Base-by-base conservation (phyloP, 495 filamentous ascomycete genomes). In the Xylaria sp. region DNA sequence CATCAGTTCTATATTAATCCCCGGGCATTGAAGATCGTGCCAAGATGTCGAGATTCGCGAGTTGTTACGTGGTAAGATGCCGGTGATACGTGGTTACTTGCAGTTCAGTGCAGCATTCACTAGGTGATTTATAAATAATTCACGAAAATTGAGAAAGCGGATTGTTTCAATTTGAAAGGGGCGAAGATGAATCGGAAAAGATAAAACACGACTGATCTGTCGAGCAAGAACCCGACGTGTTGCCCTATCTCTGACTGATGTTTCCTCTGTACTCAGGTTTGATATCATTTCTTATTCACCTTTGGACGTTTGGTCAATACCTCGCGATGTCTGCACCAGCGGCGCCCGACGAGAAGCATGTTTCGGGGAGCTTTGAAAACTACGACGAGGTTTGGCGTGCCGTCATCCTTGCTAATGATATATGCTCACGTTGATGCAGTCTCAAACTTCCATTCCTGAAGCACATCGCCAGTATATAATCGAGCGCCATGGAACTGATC, bases 381-480 rank as follows among this genome's bases (percentile, higher is more conserved):
- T 62, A 43, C 14, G 59, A 43, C 40, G 59, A 62, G 59, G 59
- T 29, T 26, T 29, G 40, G 17, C n/a, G 15, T 61, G 40, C 37
- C 12, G 40, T 43, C 37, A 31, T 29, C 44, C 11, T 44, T 62
- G 12, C 40, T 1, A 26, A 14, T 29, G 21, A 2, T 24, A 29
- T 12, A 35, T 29, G 19, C 71, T 44, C 6, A 65, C 21, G 12
- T 41, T 50, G 61, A 46, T 67, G 37, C 24, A 62, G 59, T 43
- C 59, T 62, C 59, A 62, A 43, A 62, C 31, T 40, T 61, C 57
- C 57, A 61, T 82, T 9, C 57, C 76, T 5, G 74, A 74, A 57
- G 78, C 80, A 19, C 85, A 88, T 72, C 81, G 82, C 29, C 84
- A 87, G 40, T 88, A 85, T 77, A 77, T 88, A 55, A 75, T 88